phyloP scores from a whole-genome alignment of 2,329 filamentous ascomycete species.

The Fusarium protoensiforme region DNA sequence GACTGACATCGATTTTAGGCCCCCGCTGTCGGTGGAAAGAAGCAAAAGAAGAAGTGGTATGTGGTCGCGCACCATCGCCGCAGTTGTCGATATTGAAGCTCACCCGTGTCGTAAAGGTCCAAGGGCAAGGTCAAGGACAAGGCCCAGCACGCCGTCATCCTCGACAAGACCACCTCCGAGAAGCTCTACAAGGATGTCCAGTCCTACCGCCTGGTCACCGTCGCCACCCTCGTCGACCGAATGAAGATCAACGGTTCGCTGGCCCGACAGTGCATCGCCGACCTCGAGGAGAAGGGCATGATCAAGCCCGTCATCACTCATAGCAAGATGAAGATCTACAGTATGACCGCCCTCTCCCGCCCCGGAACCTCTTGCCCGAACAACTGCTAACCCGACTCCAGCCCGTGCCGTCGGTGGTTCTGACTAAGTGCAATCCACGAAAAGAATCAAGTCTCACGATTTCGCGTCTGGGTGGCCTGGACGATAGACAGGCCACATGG shows the following conservation, averaged over 20 bases:
- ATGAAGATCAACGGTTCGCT: conserved; percentile 99
- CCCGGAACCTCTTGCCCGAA: neutral
- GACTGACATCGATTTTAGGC: conserved; percentile 47
- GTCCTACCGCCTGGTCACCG: conserved; percentile 99
- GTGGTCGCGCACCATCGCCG: conserved; percentile 31
- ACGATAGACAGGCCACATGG: conserved; percentile 50
- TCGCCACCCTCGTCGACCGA: conserved; percentile 98
- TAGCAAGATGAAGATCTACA: conserved; percentile 99
- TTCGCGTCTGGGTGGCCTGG: conserved; percentile 52
- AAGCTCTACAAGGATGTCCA: conserved; percentile 99
- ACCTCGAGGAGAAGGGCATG: conserved; percentile 97
- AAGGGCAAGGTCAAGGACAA: conserved; percentile 96
- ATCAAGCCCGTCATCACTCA: conserved; percentile 98
- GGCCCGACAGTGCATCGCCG: conserved; percentile 87
- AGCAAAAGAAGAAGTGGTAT: conserved; percentile 64
- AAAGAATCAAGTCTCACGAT: conserved; percentile 50
- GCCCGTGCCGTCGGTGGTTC: conserved; percentile 70
- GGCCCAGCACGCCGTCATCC: conserved; percentile 98
- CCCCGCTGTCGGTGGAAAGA: conserved; percentile 60
- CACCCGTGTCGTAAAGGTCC: conserved; percentile 44
- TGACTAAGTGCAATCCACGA: conserved; percentile 49
- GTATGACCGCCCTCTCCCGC: conserved; percentile 55
- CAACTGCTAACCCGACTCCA: conserved; percentile 51
- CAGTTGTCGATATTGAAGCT: conserved; percentile 17
- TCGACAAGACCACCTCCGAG: conserved; percentile 97